Conservation (phyloP, 768 basidiomycete genomes). For the Neoboletus brunneissimus region DNA sequence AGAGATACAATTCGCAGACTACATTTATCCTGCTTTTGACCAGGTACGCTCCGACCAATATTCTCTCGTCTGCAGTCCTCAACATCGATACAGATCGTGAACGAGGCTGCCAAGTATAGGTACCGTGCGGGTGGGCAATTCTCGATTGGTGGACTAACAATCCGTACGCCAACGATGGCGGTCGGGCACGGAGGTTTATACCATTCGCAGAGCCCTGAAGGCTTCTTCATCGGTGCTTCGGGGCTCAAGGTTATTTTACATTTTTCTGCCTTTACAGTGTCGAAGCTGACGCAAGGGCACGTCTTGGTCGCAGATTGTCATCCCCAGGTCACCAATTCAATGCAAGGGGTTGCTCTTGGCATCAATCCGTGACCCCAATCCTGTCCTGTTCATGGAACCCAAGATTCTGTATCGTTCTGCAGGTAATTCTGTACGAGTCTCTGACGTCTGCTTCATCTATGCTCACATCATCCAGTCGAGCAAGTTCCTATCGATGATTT, state of each 20-base stretch:
- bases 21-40: conserved; percentile 94
- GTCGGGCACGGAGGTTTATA: conserved; percentile 93
- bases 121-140: conserved; percentile 86
- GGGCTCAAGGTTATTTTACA: conserved; percentile 68
- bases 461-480: conserved; percentile 53
- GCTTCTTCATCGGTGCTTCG: conserved; percentile 87
- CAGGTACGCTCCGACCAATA: conserved; percentile 50
- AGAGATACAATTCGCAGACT: conserved; percentile 89
- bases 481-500: conserved; percentile 91
- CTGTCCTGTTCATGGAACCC: conserved; percentile 94
- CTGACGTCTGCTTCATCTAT: neutral
- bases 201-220: conserved; percentile 94
- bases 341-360: conserved; percentile 89
- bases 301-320: conserved; percentile 53
- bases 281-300: neutral
- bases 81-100: conserved; percentile 63
- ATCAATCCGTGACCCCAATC: conserved; percentile 89
- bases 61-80: neutral
- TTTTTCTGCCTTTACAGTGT: neutral
- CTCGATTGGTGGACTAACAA: conserved; percentile 78
- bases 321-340: conserved; percentile 91
- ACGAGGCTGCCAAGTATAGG: conserved; percentile 91
- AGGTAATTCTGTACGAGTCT: conserved; percentile 36
- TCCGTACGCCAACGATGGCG: conserved; percentile 85
- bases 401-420: conserved; percentile 91